These are phyloP conservation scores for Fragaria iinumae DNA, from an alignment of 306 rosid genomes.

Conservation along the genomic window DNA sequence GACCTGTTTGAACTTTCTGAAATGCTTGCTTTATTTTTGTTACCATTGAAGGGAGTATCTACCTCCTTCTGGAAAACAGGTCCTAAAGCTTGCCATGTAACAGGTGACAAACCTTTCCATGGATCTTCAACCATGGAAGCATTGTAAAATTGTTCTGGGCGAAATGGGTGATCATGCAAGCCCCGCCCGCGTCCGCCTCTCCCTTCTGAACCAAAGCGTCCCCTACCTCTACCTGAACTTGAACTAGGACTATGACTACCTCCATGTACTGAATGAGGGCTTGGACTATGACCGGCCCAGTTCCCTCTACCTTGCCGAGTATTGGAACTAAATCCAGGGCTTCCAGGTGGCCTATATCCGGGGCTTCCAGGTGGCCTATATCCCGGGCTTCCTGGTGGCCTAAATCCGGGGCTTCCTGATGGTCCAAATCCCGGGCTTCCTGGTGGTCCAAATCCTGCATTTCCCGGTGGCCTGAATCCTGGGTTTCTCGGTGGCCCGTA, in stretches of 20 bases:
- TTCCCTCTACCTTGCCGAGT: constrained; percentile 37
- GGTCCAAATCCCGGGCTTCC: constrained; percentile 1
- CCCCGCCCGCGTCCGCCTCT: constrained; percentile 50
- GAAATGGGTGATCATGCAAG: constrained; percentile 37
- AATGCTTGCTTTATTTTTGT: constrained; percentile 33
- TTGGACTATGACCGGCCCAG: constrained; percentile 41
- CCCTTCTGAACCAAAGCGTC: constrained; percentile 39
- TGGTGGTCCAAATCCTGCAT: background rate
- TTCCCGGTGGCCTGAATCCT: background rate
- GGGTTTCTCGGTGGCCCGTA: background rate
- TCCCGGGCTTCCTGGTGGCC: background rate
- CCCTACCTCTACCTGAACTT: constrained; percentile 56
- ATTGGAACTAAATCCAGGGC: constrained; percentile 35
- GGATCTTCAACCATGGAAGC: constrained; percentile 92
- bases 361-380: constrained; percentile 18
- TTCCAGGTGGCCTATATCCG: background rate
- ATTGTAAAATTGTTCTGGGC: constrained; percentile 43
- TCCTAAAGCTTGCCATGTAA: constrained; percentile 19
- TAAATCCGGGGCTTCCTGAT: constrained; percentile 24
- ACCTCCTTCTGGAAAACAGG: constrained; percentile 51
- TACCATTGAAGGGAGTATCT: constrained; percentile 8
- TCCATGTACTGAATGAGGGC: constrained; percentile 42
- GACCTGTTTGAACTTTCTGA: constrained; percentile 40
- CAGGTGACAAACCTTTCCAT: constrained; percentile 45
- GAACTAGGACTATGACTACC: constrained; percentile 36